Conservation (phyloP, 768 basidiomycete species). For the Tubosaeta sp. region DNA sequence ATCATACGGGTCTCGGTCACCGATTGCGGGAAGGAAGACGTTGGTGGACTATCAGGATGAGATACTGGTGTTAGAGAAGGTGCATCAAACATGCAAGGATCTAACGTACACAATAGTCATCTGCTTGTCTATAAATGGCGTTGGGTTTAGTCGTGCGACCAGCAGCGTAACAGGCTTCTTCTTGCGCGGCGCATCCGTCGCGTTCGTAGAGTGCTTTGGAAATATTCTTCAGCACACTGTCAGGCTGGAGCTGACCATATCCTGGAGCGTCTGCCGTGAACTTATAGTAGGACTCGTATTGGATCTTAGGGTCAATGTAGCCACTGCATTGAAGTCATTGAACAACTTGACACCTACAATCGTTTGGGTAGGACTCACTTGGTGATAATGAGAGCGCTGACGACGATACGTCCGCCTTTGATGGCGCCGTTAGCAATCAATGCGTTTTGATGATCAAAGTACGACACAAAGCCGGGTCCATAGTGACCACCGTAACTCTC, state of each 20-base stretch:
- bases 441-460: conserved; percentile 59
- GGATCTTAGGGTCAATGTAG: conserved; percentile 63
- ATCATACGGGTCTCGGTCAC: conserved; percentile 51
- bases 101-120: conserved; percentile 52
- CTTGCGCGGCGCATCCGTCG: conserved; percentile 52
- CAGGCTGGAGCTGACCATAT: conserved; percentile 57
- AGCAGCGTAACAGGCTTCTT: conserved; percentile 53
- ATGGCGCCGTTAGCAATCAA: conserved; percentile 43
- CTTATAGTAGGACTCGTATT: conserved; percentile 55
- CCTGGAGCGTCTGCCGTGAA: conserved; percentile 63
- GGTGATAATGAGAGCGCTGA: conserved; percentile 63
- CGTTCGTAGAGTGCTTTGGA: conserved; percentile 44
- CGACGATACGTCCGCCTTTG: conserved; percentile 46
- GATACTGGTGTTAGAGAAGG: not conserved
- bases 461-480: conserved; percentile 60
- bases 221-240: conserved; percentile 41
- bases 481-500: conserved; percentile 72
- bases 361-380: conserved; percentile 35
- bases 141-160: conserved; percentile 44
- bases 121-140: conserved; percentile 45
- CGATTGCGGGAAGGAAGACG: conserved; percentile 48
- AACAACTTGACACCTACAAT: not conserved
- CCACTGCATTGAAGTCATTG: conserved; percentile 36
- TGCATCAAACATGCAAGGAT: not conserved
- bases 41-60: conserved; percentile 35